Percentiles rank a stretch among this genome's conserved stretches.
Conservation (phyloP, 2,329 filamentous ascomycete genomes). For the Gyromitra esculenta region DNA sequence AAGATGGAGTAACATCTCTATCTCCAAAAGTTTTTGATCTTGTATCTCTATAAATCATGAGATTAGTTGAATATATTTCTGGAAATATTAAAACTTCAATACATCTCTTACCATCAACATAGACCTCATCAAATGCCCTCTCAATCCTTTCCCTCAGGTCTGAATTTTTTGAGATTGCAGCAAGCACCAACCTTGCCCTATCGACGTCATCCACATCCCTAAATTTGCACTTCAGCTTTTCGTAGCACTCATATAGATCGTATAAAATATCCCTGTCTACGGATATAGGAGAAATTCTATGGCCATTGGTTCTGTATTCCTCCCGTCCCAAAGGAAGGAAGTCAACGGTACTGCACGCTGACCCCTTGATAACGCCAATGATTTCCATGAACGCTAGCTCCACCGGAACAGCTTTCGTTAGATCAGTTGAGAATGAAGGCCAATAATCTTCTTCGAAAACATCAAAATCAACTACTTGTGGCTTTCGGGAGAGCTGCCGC, state of each 20-base stretch:
- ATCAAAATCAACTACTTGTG: slow-evolving; percentile 56
- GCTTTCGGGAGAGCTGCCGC: slow-evolving; percentile 11
- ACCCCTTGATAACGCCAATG: slow-evolving; percentile 59
- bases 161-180: slow-evolving; percentile 46
- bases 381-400: slow-evolving; percentile 59
- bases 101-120: slow-evolving; percentile 56
- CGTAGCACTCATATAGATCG: slow-evolving; percentile 57
- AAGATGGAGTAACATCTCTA: slow-evolving; percentile 57
- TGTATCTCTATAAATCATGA: slow-evolving; percentile 59
- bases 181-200: slow-evolving; percentile 56
- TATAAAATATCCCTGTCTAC: slow-evolving; percentile 55
- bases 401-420: slow-evolving; percentile 51
- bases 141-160: slow-evolving; percentile 39
- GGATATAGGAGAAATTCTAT: slow-evolving; percentile 38
- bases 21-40: slow-evolving; percentile 58
- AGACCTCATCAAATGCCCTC: slow-evolving; percentile 57
- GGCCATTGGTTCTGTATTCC: slow-evolving; percentile 21
- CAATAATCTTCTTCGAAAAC: slow-evolving; percentile 59
- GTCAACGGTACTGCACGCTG: slow-evolving; percentile 41
- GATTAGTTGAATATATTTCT: slow-evolving; percentile 54
- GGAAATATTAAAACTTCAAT: background rate
- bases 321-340: slow-evolving; percentile 52
- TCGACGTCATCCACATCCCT: slow-evolving; percentile 49
- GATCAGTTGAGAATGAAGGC: slow-evolving; percentile 50
- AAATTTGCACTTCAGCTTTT: slow-evolving; percentile 44